phyloP scores from a whole-genome alignment of 306 rosid species.

The Pyrus communis region DNA sequence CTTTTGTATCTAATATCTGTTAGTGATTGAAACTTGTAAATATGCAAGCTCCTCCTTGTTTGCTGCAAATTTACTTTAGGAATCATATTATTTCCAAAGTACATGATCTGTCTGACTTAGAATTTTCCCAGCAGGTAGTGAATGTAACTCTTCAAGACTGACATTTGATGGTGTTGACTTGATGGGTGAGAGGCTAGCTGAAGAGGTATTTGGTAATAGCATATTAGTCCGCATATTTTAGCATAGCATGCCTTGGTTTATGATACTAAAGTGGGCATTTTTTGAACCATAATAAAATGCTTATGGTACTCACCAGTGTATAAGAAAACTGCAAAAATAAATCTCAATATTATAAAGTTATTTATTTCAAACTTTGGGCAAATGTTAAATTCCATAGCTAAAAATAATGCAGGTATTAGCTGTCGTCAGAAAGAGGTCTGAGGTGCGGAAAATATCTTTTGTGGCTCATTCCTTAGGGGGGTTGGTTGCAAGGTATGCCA shows the following conservation, averaged over 20 bases:
- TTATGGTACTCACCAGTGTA: background rate
- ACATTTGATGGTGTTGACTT: slow-evolving; percentile 91
- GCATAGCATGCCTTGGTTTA: background rate
- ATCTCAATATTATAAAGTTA: background rate
- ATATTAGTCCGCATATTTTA: slow-evolving; percentile 4
- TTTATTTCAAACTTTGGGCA: background rate
- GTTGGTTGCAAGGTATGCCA: slow-evolving; percentile 86
- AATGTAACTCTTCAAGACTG: slow-evolving; percentile 71
- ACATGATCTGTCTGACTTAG: slow-evolving; percentile 2
- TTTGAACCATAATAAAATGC: background rate
- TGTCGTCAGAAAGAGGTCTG: slow-evolving; percentile 52
- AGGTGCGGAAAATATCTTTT: slow-evolving; percentile 74
- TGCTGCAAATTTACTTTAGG: background rate
- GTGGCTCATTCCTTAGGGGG: slow-evolving; percentile 98
- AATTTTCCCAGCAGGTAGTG: slow-evolving; percentile 67
- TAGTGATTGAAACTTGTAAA: background rate
- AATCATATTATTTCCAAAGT: background rate
- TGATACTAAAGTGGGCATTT: background rate
- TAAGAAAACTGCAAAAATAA: background rate
- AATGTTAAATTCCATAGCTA: background rate
- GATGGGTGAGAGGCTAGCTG: slow-evolving; percentile 88
- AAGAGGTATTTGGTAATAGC: slow-evolving; percentile 70
- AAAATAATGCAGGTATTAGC: slow-evolving; percentile 51
- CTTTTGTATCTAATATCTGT: background rate
- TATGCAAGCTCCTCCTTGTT: background rate